A percentile compares a stretch with the other conserved stretches of the same genome.
Conservation (phyloP, 2,329 filamentous ascomycete genomes). For the Dactylellina drechsleri region DNA sequence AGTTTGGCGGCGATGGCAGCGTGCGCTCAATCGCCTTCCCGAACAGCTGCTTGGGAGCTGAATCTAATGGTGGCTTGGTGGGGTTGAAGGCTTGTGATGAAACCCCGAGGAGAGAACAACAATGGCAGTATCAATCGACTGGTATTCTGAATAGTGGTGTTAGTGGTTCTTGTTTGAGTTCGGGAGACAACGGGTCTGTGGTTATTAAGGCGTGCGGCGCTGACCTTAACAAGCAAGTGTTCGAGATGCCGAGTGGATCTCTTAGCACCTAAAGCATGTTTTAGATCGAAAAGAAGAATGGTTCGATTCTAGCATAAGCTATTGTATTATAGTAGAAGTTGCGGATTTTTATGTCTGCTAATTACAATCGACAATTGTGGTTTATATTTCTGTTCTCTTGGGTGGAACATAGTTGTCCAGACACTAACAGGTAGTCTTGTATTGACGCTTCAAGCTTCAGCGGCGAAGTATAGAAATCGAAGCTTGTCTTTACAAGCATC, state of each 20-base stretch:
- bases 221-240: conserved; percentile 64
- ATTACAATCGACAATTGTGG: too few species aligned
- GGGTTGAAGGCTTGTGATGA: conserved; percentile 53
- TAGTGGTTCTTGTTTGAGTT: conserved; percentile 62
- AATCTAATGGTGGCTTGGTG: conserved; percentile 52
- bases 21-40: conserved; percentile 62
- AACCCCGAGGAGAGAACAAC: conserved; percentile 58
- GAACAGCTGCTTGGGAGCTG: conserved; percentile 60
- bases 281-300: too few species aligned
- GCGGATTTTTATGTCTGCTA: too few species aligned
- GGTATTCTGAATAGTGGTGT: conserved; percentile 62
- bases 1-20: conserved; percentile 59
- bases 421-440: too few species aligned
- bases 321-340: too few species aligned
- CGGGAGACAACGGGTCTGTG: conserved; percentile 59
- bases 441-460: too few species aligned
- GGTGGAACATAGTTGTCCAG: too few species aligned
- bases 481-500: too few species aligned
- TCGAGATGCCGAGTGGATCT: conserved; percentile 64
- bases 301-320: too few species aligned
- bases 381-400: too few species aligned
- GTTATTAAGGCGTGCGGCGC: conserved; percentile 60
- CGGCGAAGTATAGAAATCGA: too few species aligned
- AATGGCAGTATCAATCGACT: conserved; percentile 64
- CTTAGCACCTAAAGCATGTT: conserved; percentile 3